Conservation (phyloP, 257 asterid genomes). For the Gentiana dahurica region DNA sequence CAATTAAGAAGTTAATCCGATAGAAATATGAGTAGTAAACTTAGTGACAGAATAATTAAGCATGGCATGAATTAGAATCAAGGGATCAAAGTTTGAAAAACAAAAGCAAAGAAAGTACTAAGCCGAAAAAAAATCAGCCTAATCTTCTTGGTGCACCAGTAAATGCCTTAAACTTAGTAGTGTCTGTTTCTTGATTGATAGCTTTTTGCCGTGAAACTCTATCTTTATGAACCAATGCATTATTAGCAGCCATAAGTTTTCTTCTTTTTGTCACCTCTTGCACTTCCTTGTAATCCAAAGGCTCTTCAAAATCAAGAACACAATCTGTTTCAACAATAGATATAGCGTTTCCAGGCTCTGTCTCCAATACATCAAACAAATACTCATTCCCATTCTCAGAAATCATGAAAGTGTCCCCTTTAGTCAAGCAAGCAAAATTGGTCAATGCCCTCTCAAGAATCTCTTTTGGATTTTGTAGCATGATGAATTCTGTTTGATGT, state of each 20-base stretch:
- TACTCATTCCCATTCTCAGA: neutral
- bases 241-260: too few relatives aligned
- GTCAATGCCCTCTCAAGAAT: constrained; percentile 5
- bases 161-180: constrained; percentile 5
- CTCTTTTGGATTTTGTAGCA: constrained; percentile 4
- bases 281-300: constrained; percentile 10
- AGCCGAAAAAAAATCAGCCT: neutral
- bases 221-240: neutral
- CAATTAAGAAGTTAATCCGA: too few relatives aligned
- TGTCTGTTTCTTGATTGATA: neutral
- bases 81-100: too few relatives aligned
- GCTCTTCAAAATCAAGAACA: constrained; percentile 13
- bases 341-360: constrained; percentile 2
- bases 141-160: constrained; percentile 7
- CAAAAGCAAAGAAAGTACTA: too few relatives aligned
- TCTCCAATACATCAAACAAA: constrained; percentile 9
- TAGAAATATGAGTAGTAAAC: too few relatives aligned
- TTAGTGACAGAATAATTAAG: too few relatives aligned
- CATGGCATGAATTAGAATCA: too few relatives aligned
- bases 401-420: constrained; percentile 14
- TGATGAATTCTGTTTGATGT: neutral
- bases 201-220: too few relatives aligned
- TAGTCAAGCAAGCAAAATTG: constrained; percentile 11
- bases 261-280: neutral
- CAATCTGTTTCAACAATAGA: constrained; percentile 16